Conservation (phyloP, 768 basidiomycete genomes). For the Boletus reticuloceps region DNA sequence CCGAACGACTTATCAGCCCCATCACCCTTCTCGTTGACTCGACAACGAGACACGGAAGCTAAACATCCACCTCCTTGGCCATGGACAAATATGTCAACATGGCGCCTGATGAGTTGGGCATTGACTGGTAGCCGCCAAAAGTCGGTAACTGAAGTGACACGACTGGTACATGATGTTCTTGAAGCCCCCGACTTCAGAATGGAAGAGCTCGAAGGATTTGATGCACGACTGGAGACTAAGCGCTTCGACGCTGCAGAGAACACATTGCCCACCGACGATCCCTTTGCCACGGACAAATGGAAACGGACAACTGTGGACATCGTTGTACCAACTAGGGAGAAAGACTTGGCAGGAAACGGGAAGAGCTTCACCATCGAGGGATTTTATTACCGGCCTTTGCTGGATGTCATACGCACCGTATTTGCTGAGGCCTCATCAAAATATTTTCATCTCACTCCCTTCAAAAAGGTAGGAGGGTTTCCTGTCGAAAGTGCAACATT, state of each 20-base stretch:
- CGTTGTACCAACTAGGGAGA: neutral
- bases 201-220: neutral
- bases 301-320: neutral
- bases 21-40: no score
- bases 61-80: slow-evolving; percentile 8
- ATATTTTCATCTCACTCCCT: slow-evolving; percentile 25
- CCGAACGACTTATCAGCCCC: neutral
- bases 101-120: slow-evolving; percentile 10
- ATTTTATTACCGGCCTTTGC: slow-evolving; percentile 22
- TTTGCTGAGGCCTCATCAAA: slow-evolving; percentile 5
- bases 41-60: neutral
- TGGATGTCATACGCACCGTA: slow-evolving; percentile 3
- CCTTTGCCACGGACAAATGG: slow-evolving; percentile 3
- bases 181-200: slow-evolving; percentile 4
- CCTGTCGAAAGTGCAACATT: no score
- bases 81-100: slow-evolving; percentile 12
- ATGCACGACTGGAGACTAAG: neutral
- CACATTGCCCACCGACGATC: neutral
- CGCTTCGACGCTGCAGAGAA: neutral
- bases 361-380: slow-evolving; percentile 26
- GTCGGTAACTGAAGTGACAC: neutral
- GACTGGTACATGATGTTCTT: neutral
- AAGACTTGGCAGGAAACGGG: slow-evolving; percentile 3
- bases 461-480: slow-evolving; percentile 7
- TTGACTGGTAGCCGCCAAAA: slow-evolving; percentile 3